phyloP scores from a whole-genome alignment of 2,329 filamentous ascomycete genomes.

The Corinectria fuckeliana region DNA sequence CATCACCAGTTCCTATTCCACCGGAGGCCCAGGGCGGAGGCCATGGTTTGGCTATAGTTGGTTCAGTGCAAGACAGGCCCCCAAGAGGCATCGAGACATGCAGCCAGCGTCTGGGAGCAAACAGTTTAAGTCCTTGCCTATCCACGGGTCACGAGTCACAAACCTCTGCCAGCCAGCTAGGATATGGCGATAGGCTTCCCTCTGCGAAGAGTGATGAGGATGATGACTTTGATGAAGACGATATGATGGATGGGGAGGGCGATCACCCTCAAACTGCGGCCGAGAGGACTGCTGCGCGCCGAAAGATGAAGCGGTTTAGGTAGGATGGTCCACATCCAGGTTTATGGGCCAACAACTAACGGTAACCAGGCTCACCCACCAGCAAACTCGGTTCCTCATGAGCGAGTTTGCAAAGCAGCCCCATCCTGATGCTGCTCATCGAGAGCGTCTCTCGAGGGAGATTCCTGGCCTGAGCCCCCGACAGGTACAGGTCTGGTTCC shows the following conservation, averaged over 20 bases:
- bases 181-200: constrained; percentile 46
- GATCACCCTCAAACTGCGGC: constrained; percentile 56
- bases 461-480: constrained; percentile 91
- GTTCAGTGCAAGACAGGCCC: constrained; percentile 8
- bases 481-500: constrained; percentile 98
- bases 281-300: constrained; percentile 62
- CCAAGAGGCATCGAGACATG: background rate
- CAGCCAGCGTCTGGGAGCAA: background rate
- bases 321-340: constrained; percentile 45
- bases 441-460: constrained; percentile 84
- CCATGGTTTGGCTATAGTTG: constrained; percentile 5
- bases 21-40: constrained; percentile 1
- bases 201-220: constrained; percentile 58
- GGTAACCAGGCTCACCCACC: constrained; percentile 78
- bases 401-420: constrained; percentile 96
- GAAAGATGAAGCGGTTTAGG: constrained; percentile 83
- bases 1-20: constrained; percentile 26
- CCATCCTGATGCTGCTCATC: constrained; percentile 89
- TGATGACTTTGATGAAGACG: constrained; percentile 59
- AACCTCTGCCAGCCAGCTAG: constrained; percentile 40
- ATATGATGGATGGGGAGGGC: constrained; percentile 56
- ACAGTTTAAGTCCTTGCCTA: constrained; percentile 7
- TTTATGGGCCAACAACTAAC: constrained; percentile 42
- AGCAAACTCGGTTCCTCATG: constrained; percentile 97
- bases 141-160: too few species aligned